Percentiles rank a stretch among this genome's conserved stretches.
Conservation (phyloP, 2,329 filamentous ascomycete species). For the Periconia digitata region DNA sequence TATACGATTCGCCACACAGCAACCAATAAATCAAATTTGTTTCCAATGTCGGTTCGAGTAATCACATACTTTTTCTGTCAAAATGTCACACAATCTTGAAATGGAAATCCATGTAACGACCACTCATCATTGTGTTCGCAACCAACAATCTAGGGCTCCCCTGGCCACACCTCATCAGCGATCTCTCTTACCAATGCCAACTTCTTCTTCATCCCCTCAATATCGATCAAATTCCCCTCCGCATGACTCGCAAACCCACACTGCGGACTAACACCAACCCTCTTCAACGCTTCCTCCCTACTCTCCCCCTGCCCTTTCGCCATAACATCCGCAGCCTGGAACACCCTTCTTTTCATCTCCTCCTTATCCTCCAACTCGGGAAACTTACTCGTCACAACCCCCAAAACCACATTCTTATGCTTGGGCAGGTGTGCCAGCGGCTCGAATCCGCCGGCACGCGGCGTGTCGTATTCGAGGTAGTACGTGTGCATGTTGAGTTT, state of each 20-base stretch:
- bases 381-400: conserved; percentile 47
- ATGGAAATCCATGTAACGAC: too few species aligned
- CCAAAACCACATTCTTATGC: conserved; percentile 48
- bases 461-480: conserved; percentile 46
- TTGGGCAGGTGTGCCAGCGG: conserved; percentile 43
- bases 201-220: conserved; percentile 71
- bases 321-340: conserved; percentile 61
- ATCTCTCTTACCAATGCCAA: conserved; percentile 68
- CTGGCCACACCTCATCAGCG: conserved; percentile 70
- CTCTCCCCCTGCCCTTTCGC: conserved; percentile 65
- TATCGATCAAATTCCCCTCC: conserved; percentile 66
- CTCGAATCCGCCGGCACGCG: conserved; percentile 48
- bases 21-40: too few species aligned
- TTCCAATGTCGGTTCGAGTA: too few species aligned
- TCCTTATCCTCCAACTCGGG: conserved; percentile 45
- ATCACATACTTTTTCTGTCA: too few species aligned
- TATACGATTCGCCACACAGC: too few species aligned
- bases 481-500: conserved; percentile 31
- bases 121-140: too few species aligned
- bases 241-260: conserved; percentile 63
- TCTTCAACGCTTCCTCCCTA: conserved; percentile 65
- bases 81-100: too few species aligned
- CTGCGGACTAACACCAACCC: conserved; percentile 48
- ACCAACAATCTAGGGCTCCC: conserved; percentile 43
- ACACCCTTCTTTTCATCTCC: conserved; percentile 45